Evolutionary conservation across 768 basidiomycete species (phyloP).

Genomic region (Panellus pusillus): DNA sequence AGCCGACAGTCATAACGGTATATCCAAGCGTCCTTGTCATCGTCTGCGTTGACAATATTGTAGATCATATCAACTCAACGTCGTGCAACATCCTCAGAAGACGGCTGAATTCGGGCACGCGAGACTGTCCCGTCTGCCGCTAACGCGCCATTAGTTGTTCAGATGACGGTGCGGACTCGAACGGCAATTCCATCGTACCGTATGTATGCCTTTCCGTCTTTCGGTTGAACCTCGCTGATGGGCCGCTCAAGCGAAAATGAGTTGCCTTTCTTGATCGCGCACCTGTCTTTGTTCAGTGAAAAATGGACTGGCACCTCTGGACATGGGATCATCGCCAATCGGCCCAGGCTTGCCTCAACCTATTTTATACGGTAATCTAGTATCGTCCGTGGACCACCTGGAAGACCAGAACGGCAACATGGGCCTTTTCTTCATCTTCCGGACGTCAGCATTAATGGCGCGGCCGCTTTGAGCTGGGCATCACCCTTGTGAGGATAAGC

Average conservation of each 20-base stretch:
- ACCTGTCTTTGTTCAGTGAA: slow-evolving; percentile 71
- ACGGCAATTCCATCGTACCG: slow-evolving; percentile 75
- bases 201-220: slow-evolving; percentile 45
- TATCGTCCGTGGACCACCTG: slow-evolving; percentile 77
- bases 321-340: slow-evolving; percentile 61
- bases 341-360: slow-evolving; percentile 44
- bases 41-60: not conserved
- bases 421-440: slow-evolving; percentile 89
- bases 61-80: slow-evolving; percentile 74
- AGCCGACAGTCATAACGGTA: slow-evolving; percentile 55
- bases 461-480: slow-evolving; percentile 73
- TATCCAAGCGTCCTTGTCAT: slow-evolving; percentile 22
- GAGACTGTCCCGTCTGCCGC: slow-evolving; percentile 74
- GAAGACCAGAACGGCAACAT: slow-evolving; percentile 78
- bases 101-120: slow-evolving; percentile 81
- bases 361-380: slow-evolving; percentile 81
- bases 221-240: not conserved
- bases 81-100: slow-evolving; percentile 81
- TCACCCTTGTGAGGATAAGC: slow-evolving; percentile 72
- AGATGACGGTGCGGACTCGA: slow-evolving; percentile 72
- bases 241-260: slow-evolving; percentile 67
- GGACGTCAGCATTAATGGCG: slow-evolving; percentile 80
- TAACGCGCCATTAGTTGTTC: slow-evolving; percentile 82
- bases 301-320: slow-evolving; percentile 65
- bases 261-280: slow-evolving; percentile 84